Percentiles rank a stretch among this genome's conserved stretches.
phyloP scores from a whole-genome alignment of 23 red algal genomes.

The Gracilaria gracilis region DNA sequence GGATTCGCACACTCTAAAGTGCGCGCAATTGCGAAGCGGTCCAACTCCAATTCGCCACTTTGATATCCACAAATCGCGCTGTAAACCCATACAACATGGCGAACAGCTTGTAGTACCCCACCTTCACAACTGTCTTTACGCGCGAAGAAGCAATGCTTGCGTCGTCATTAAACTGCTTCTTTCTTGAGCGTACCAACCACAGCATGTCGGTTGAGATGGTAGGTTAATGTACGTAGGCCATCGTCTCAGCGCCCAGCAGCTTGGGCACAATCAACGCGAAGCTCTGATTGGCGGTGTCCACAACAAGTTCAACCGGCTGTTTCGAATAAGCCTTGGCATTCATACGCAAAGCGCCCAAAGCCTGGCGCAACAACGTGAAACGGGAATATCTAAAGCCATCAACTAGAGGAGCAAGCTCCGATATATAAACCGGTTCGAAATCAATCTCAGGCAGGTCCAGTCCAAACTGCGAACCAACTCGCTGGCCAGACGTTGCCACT shows the following conservation, averaged over 20 bases:
- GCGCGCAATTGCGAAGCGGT: conserved; percentile 70
- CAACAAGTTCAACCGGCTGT: conserved; percentile 55
- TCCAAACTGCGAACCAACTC: conserved; percentile 58
- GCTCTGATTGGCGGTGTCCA: conserved; percentile 87
- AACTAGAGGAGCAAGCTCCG: conserved; percentile 30
- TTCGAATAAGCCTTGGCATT: conserved; percentile 61
- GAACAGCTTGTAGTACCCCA: conserved; percentile 87
- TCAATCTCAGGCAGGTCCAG: conserved; percentile 37
- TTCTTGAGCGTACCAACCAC: conserved; percentile 40
- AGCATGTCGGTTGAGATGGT: conserved; percentile 90
- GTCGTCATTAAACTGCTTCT: conserved; percentile 65
- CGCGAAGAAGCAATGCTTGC: conserved; percentile 46
- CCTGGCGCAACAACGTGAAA: conserved; percentile 86
- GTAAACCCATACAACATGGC: conserved; percentile 49
- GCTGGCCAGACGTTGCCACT: conserved; percentile 23
- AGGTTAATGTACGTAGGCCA: conserved; percentile 97
- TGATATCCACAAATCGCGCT: conserved; percentile 69
- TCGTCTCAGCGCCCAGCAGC: conserved; percentile 18
- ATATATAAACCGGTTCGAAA: conserved; percentile 35
- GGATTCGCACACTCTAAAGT: conserved; percentile 39
- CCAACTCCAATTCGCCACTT: conserved; percentile 94
- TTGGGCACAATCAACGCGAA: conserved; percentile 70
- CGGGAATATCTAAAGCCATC: conserved; percentile 72
- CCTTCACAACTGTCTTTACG: conserved; percentile 27
- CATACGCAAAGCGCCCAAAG: conserved; percentile 71